Base-by-base conservation (phyloP, 148 eudicot species). In the Dianthus caryophyllus region DNA sequence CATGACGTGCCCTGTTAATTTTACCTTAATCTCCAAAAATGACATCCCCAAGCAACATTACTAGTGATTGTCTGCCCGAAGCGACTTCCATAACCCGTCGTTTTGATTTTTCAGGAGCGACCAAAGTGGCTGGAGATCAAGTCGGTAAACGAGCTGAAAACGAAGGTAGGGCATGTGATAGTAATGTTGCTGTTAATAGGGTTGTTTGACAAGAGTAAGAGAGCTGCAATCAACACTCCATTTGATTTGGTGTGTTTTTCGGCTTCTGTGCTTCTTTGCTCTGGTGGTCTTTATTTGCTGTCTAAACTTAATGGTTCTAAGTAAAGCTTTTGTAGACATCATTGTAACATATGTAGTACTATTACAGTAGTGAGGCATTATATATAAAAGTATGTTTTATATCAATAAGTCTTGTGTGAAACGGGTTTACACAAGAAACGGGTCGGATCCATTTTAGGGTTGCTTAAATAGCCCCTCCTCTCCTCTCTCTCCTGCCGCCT, bases 171-270 rank as follows among this genome's bases (percentile, higher is more conserved):
- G 12, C 98, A 90, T 74, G 98, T 90, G 15, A 94, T 94, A 33
- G 98, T 94, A 78, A 84, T 94, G 97, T 79, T 94, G 66, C 87
- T 94, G 8, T 80, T 94, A 6, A 94, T 94, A 26, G 98, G 98
- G 16, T 75, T 94, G 71, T 76, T 90, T 39, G 98, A 94, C 62
- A 88, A 94, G 79, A 88, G 96, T 64, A 88, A 81, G 77, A 94
- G 79, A 77, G 96, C 92, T 16, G 72, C 71, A 18, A 88, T 90
- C 58, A 72, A 68, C 22, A 46, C 98, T 62, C 82, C 97, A 31
- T 16, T 68, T 9, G 98, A 94, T 84, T 75, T 94, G 78, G 96
- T 94, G 68, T 90, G 96, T 76, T 94, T 94, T 80, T 69, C 98
- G 22, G 96, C 96, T 59, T 94, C 98, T 16, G 77, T 94, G 56